Evolutionary conservation across 176 grass and related monocot genomes (phyloP).

Genomic region (Musa troglodytarum): DNA sequence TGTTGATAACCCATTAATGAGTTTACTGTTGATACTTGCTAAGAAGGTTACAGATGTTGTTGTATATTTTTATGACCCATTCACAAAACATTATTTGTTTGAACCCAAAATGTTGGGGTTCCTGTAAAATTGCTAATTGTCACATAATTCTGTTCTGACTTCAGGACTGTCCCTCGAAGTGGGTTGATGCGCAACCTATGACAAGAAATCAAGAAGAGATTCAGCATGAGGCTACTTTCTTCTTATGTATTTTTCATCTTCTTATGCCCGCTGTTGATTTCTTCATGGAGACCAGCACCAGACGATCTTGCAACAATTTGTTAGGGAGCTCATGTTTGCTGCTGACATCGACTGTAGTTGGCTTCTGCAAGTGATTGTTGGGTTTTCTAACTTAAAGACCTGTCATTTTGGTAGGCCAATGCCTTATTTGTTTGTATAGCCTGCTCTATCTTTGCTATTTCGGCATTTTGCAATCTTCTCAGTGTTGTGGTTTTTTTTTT

Average conservation of each 20-base stretch:
- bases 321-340: not conserved
- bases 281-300: not conserved
- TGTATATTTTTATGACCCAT: no score
- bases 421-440: slow-evolving; percentile 14
- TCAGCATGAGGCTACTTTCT: slow-evolving; percentile 1
- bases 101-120: not conserved
- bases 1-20: no score
- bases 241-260: not conserved
- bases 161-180: slow-evolving; percentile 60
- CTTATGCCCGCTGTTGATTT: no score
- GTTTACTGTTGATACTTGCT: no score
- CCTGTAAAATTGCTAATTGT: not conserved
- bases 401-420: slow-evolving; percentile 8
- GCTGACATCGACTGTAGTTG: not conserved
- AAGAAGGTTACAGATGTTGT: no score
- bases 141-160: not conserved
- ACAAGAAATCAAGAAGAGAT: slow-evolving; percentile 25
- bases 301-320: not conserved
- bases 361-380: slow-evolving; percentile 1
- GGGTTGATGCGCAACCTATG: slow-evolving; percentile 64
- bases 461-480: not conserved
- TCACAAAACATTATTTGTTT: no score
- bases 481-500: not conserved
- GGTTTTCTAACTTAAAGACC: slow-evolving; percentile 1
- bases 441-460: slow-evolving; percentile 3